phyloP scores from a whole-genome alignment of 768 basidiomycete species.

The Royoungia palumana region DNA sequence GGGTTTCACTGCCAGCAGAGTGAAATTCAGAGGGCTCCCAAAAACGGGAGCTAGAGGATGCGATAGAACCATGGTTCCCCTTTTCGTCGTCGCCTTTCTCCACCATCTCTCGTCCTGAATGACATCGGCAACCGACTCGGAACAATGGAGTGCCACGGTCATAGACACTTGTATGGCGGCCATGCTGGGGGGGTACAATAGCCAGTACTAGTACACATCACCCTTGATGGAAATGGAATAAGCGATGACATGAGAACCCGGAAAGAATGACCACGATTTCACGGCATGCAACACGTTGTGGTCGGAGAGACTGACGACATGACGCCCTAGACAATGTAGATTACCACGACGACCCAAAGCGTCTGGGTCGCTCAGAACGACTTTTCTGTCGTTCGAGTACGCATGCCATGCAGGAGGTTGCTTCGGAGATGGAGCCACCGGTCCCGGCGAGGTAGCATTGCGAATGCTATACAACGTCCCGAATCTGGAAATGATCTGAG shows the following conservation, averaged over 20 bases:
- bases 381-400: slow-evolving; percentile 22
- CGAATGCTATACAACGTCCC: slow-evolving; percentile 25
- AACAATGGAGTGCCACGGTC: slow-evolving; percentile 28
- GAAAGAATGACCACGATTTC: slow-evolving; percentile 28
- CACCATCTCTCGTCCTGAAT: slow-evolving; percentile 27
- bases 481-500: slow-evolving; percentile 16
- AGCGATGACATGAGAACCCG: slow-evolving; percentile 11
- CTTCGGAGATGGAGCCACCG: slow-evolving; percentile 8
- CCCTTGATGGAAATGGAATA: slow-evolving; percentile 22
- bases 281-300: not conserved
- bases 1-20: slow-evolving; percentile 21
- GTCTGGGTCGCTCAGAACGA: slow-evolving; percentile 18
- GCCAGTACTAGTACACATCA: slow-evolving; percentile 23
- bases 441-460: slow-evolving; percentile 4
- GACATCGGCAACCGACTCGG: slow-evolving; percentile 28
- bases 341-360: slow-evolving; percentile 23
- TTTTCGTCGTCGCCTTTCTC: slow-evolving; percentile 19
- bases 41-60: slow-evolving; percentile 24
- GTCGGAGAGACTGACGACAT: slow-evolving; percentile 6
- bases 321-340: slow-evolving; percentile 24
- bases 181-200: slow-evolving; percentile 23
- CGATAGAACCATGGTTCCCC: slow-evolving; percentile 14
- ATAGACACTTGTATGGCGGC: slow-evolving; percentile 26
- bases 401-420: slow-evolving; percentile 30
- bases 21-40: slow-evolving; percentile 14